Evolutionary conservation across 257 asterid species (phyloP).

Genomic region (Solanum chilense): DNA sequence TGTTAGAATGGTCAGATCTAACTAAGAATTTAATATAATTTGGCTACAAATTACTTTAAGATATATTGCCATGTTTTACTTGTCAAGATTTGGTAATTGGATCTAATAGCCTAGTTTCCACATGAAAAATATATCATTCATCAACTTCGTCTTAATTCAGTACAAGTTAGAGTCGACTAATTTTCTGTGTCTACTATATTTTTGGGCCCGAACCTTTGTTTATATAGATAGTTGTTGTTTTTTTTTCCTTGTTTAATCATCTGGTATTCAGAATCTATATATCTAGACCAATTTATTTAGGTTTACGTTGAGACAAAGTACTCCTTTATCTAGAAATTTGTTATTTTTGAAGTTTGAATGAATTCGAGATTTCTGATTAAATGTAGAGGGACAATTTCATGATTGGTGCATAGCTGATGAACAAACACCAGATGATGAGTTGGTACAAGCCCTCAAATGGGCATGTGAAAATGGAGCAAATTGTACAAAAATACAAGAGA

Average conservation of each 20-base stretch:
- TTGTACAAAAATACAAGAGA: conserved; percentile 37
- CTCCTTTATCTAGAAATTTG: not conserved
- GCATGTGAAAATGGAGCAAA: conserved; percentile 77
- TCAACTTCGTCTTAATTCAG: not conserved
- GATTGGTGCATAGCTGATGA: conserved; percentile 84
- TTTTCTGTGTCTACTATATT: not conserved
- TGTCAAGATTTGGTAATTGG: not conserved
- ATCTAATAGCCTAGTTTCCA: not conserved
- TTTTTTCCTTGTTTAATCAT: not conserved
- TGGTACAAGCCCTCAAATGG: conserved; percentile 55
- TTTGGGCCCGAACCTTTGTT: not conserved
- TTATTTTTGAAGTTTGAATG: not conserved
- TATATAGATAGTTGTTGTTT: not conserved
- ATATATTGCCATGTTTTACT: not conserved
- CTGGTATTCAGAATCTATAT: not conserved
- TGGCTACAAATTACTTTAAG: not conserved
- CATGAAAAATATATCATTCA: not conserved
- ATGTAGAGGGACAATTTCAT: conserved; percentile 49
- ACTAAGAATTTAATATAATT: not conserved
- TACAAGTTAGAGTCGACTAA: not conserved
- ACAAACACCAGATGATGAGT: conserved; percentile 51
- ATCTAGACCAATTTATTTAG: not conserved
- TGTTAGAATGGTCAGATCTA: not conserved
- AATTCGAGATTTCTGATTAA: not conserved
- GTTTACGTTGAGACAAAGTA: not conserved